Evolutionary conservation across 768 basidiomycete genomes (phyloP).

Genomic region (Roridomyces roridus): DNA sequence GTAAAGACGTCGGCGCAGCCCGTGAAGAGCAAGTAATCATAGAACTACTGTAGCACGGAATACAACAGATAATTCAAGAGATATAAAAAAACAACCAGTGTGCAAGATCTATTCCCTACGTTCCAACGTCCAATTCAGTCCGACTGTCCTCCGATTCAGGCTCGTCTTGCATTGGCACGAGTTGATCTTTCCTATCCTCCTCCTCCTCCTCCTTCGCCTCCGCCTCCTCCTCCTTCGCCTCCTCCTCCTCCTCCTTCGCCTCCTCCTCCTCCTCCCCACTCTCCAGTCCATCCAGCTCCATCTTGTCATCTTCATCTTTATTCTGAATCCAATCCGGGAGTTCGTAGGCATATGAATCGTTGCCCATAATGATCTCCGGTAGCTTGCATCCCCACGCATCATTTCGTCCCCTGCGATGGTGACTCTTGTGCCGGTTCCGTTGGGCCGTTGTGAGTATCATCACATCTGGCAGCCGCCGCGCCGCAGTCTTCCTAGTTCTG

Average conservation of each 20-base stretch:
- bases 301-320: neutral
- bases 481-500: neutral
- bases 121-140: conserved; percentile 12
- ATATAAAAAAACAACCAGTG: conserved; percentile 2
- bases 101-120: conserved; percentile 14
- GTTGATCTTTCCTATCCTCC: neutral
- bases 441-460: neutral
- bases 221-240: neutral
- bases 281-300: neutral
- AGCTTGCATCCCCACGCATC: conserved; percentile 12
- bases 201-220: neutral
- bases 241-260: neutral
- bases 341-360: conserved; percentile 19
- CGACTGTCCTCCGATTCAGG: too few relatives aligned
- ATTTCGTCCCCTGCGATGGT: neutral
- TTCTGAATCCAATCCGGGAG: neutral
- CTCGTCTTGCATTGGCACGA: too few relatives aligned
- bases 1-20: conserved; percentile 28
- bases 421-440: neutral
- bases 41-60: neutral
- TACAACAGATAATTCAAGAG: conserved; percentile 24
- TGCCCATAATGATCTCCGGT: neutral
- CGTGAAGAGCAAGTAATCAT: neutral
- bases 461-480: neutral
- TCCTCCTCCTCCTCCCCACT: neutral